These are phyloP conservation scores for Cyberlindnera xylosilytica DNA, from an alignment of 805 yeast species.

Conservation along the genomic window DNA sequence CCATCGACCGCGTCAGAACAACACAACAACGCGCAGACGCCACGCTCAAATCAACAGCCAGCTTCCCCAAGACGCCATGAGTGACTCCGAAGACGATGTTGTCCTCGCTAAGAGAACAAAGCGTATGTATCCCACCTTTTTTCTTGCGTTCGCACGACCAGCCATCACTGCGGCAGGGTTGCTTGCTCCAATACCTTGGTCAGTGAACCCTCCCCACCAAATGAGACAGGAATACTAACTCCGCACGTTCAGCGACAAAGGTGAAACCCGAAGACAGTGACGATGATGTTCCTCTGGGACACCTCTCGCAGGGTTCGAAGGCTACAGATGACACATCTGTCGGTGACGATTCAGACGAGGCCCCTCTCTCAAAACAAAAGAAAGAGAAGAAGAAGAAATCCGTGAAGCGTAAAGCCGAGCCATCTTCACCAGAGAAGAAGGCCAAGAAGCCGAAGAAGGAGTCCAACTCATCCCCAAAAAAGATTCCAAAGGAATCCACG, in stretches of 20 bases:
- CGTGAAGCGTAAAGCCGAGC: constrained; percentile 10
- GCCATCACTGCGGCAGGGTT: too few relatives aligned
- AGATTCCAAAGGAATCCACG: constrained; percentile 5
- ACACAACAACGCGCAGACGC: too few relatives aligned
- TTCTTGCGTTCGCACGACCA: background rate
- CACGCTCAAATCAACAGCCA: too few relatives aligned
- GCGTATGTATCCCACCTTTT: constrained; percentile 17
- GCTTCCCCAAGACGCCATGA: too few relatives aligned
- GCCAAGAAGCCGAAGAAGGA: constrained; percentile 10
- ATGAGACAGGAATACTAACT: too few relatives aligned
- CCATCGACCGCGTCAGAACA: too few relatives aligned
- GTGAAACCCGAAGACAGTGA: constrained; percentile 12
- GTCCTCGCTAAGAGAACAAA: constrained; percentile 24
- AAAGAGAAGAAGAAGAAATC: constrained; percentile 7
- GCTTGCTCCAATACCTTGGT: too few relatives aligned
- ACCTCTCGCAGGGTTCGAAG: constrained; percentile 13
- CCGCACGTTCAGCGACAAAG: background rate
- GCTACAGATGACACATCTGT: constrained; percentile 16
- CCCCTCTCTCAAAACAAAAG: constrained; percentile 1
- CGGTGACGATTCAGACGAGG: constrained; percentile 28
- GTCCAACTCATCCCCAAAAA: constrained; percentile 16
- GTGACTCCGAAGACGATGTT: constrained; percentile 33
- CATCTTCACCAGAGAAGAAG: constrained; percentile 7
- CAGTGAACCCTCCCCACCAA: too few relatives aligned
- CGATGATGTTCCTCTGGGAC: constrained; percentile 24